phyloP scores from a whole-genome alignment of 176 grass and related monocot species.

The Carex parvula region DNA sequence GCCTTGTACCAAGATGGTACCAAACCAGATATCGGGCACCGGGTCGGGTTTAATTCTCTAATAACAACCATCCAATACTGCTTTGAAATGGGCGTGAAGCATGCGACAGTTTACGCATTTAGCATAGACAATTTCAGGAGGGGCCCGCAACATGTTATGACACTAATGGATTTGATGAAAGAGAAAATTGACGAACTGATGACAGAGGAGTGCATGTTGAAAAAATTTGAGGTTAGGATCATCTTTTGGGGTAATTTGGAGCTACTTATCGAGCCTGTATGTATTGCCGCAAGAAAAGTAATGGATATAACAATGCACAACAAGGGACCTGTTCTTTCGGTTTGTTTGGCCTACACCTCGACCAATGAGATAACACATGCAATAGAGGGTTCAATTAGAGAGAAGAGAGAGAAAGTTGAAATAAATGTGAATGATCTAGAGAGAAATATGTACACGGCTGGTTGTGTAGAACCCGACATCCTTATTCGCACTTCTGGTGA shows the following conservation, averaged over 20 bases:
- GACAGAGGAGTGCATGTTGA: slow-evolving; percentile 45
- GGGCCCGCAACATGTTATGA: slow-evolving; percentile 45
- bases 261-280: slow-evolving; percentile 46
- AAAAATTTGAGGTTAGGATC: slow-evolving; percentile 60
- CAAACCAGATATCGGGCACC: slow-evolving; percentile 48
- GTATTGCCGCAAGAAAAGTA: slow-evolving; percentile 52
- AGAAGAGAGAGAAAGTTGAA: slow-evolving; percentile 27
- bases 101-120: slow-evolving; percentile 71
- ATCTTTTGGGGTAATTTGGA: slow-evolving; percentile 76
- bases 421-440: slow-evolving; percentile 49
- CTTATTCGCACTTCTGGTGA: slow-evolving; percentile 74
- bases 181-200: slow-evolving; percentile 78
- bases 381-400: slow-evolving; percentile 35
- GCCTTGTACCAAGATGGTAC: slow-evolving; percentile 15
- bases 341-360: slow-evolving; percentile 78
- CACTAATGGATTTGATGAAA: slow-evolving; percentile 75
- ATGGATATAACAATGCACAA: slow-evolving; percentile 54
- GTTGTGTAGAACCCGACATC: slow-evolving; percentile 67
- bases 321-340: slow-evolving; percentile 53
- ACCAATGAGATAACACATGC: slow-evolving; percentile 69
- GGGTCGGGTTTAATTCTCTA: slow-evolving; percentile 52
- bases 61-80: slow-evolving; percentile 52
- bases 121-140: slow-evolving; percentile 89
- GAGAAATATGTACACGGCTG: slow-evolving; percentile 42
- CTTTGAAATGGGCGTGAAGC: slow-evolving; percentile 74